Evolutionary conservation across 257 asterid species (phyloP).

Genomic region (Salvia rosmarinus): DNA sequence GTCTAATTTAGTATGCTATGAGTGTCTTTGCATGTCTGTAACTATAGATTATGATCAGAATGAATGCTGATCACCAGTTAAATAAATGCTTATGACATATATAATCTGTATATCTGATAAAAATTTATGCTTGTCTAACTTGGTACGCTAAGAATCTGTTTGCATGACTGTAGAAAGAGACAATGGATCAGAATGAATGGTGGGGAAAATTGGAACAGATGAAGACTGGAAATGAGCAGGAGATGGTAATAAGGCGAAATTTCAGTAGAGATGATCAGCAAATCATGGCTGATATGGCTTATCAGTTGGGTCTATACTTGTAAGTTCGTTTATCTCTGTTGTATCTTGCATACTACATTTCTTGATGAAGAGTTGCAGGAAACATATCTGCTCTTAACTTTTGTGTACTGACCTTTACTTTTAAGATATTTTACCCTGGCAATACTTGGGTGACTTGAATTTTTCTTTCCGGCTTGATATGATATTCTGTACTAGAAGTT

Average conservation of each 20-base stretch:
- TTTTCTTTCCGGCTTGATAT: not conserved
- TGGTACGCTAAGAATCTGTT: slow-evolving; percentile 11
- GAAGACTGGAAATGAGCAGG: slow-evolving; percentile 84
- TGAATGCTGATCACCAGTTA: not conserved
- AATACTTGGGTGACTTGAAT: slow-evolving; percentile 8
- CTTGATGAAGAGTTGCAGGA: slow-evolving; percentile 7
- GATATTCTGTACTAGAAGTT: slow-evolving; percentile 7
- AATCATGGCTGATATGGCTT: slow-evolving; percentile 76
- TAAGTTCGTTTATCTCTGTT: slow-evolving; percentile 46
- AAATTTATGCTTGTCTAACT: slow-evolving; percentile 10
- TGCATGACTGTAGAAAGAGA: slow-evolving; percentile 62
- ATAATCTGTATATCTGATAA: not conserved
- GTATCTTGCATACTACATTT: not conserved
- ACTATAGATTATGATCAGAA: not conserved
- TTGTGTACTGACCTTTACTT: not conserved
- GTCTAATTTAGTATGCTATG: slow-evolving; percentile 12
- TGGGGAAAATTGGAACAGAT: slow-evolving; percentile 77
- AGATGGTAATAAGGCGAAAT: slow-evolving; percentile 74
- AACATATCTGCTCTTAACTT: not conserved
- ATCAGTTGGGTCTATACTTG: slow-evolving; percentile 87
- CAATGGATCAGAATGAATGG: slow-evolving; percentile 89
- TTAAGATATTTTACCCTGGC: slow-evolving; percentile 8
- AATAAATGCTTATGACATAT: not conserved
- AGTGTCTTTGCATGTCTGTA: not conserved
- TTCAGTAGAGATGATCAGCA: slow-evolving; percentile 84